These are phyloP conservation scores for Pseudopithomyces chartarum DNA, from an alignment of 2,329 filamentous ascomycete genomes.

Conservation along the genomic window DNA sequence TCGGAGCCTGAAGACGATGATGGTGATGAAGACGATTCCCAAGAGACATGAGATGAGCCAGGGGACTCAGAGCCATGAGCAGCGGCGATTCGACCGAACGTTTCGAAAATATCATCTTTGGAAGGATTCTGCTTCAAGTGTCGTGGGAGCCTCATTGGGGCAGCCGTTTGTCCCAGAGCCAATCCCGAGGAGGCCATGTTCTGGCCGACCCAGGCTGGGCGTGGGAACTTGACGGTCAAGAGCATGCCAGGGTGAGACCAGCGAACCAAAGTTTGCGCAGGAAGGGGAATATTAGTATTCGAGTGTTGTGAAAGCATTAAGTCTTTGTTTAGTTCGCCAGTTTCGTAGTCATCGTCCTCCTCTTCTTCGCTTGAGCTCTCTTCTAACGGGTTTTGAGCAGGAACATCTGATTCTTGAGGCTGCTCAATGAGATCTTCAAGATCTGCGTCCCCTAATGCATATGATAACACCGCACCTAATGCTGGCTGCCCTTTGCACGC, in stretches of 20 bases:
- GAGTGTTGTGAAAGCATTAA: conserved; percentile 60
- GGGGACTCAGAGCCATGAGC: conserved; percentile 31
- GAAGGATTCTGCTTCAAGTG: conserved; percentile 27
- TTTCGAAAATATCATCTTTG: conserved; percentile 63
- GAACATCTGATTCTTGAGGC: conserved; percentile 13
- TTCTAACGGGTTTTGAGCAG: conserved; percentile 31
- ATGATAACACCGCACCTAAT: conserved; percentile 66
- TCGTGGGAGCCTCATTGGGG: conserved; percentile 35
- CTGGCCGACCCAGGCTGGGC: conserved; percentile 52
- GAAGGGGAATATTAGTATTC: conserved; percentile 68
- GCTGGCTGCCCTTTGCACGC: conserved; percentile 59
- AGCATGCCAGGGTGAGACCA: conserved; percentile 64
- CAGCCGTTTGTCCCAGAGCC: conserved; percentile 16
- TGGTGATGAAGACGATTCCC: conserved; percentile 45
- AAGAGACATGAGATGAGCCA: conserved; percentile 36
- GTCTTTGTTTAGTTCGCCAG: conserved; percentile 50
- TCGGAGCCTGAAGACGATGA: conserved; percentile 44
- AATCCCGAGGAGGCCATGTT: conserved; percentile 37
- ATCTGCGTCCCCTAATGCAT: conserved; percentile 63
- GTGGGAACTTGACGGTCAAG: conserved; percentile 43
- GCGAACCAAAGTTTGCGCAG: conserved; percentile 61
- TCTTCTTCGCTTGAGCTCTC: conserved; percentile 81
- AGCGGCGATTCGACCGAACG: conserved; percentile 59
- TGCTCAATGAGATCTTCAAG: conserved; percentile 60
- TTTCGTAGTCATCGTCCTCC: conserved; percentile 70